phyloP scores from a whole-genome alignment of 2,329 filamentous ascomycete genomes.

The Ophiostoma novo-ulmi region DNA sequence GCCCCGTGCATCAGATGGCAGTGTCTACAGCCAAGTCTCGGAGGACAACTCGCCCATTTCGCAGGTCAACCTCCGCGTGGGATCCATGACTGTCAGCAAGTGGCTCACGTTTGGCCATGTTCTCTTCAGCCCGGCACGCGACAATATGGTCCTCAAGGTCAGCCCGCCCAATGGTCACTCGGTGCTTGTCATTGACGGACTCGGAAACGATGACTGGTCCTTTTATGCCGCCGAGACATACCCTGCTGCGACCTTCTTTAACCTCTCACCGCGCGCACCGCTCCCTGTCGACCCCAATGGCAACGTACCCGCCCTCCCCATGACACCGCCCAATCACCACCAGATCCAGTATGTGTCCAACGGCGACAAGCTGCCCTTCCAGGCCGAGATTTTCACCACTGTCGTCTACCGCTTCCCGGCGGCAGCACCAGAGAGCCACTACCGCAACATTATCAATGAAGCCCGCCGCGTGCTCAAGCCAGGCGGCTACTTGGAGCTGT shows the following conservation, averaged over 20 bases:
- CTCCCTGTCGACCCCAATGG: slow-evolving; percentile 40
- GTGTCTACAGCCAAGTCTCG: slow-evolving; percentile 44
- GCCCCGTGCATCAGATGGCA: slow-evolving; percentile 41
- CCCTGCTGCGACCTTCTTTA: slow-evolving; percentile 68
- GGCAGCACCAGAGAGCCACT: slow-evolving; percentile 62
- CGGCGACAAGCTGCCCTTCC: slow-evolving; percentile 66
- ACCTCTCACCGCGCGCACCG: slow-evolving; percentile 58
- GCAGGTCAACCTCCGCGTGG: slow-evolving; percentile 71
- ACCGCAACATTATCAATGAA: slow-evolving; percentile 67
- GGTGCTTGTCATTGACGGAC: slow-evolving; percentile 73
- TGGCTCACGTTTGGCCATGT: slow-evolving; percentile 83
- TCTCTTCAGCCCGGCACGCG: slow-evolving; percentile 72
- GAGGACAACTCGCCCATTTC: slow-evolving; percentile 59
- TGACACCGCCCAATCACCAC: slow-evolving; percentile 63
- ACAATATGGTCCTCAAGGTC: slow-evolving; percentile 55
- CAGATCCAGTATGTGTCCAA: slow-evolving; percentile 65
- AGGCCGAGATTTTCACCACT: slow-evolving; percentile 66
- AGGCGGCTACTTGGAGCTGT: slow-evolving; percentile 73
- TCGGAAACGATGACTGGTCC: slow-evolving; percentile 85
- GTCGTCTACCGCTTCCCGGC: slow-evolving; percentile 73
- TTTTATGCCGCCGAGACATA: slow-evolving; percentile 81
- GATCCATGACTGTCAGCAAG: slow-evolving; percentile 79
- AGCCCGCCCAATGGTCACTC: slow-evolving; percentile 52
- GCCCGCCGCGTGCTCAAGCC: slow-evolving; percentile 72
- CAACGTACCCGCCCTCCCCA: background rate